These are phyloP conservation scores for Phytophthora vignae DNA, from an alignment of 352 stramenopile genomes.

Conservation along the genomic window DNA sequence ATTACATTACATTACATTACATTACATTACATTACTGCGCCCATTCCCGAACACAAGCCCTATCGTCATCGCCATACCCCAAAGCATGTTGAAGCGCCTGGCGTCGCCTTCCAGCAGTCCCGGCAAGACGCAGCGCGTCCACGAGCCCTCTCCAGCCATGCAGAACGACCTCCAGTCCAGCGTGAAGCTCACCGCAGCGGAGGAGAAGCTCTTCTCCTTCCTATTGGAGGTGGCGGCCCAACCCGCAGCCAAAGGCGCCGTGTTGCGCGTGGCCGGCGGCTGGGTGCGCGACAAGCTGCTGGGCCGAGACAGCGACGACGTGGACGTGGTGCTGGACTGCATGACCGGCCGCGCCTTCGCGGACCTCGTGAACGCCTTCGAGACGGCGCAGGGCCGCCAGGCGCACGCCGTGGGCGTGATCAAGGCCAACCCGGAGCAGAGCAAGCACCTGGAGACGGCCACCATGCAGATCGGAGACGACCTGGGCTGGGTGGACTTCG, in stretches of 20 bases:
- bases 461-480: conserved; percentile 95
- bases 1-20: too few species aligned
- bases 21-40: too few species aligned
- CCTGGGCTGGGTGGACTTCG: conserved; percentile 95
- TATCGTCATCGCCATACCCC: neutral
- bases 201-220: conserved; percentile 72
- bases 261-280: conserved; percentile 96
- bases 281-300: conserved; percentile 99
- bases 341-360: conserved; percentile 97
- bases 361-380: conserved; percentile 72
- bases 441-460: conserved; percentile 98
- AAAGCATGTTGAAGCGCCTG: conserved; percentile 38
- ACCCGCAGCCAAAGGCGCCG: conserved; percentile 57
- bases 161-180: conserved; percentile 14
- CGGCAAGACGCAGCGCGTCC: conserved; percentile 44
- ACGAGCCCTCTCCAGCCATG: conserved; percentile 8
- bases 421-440: conserved; percentile 93
- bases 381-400: conserved; percentile 60
- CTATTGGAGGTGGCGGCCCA: conserved; percentile 68
- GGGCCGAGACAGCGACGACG: conserved; percentile 90
- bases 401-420: conserved; percentile 70
- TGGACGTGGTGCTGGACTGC: conserved; percentile 98
- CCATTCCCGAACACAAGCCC: too few species aligned
- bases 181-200: conserved; percentile 49
- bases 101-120: conserved; percentile 12